phyloP scores from a whole-genome alignment of 2,329 filamentous ascomycete genomes.

The Ascochyta fabae region DNA sequence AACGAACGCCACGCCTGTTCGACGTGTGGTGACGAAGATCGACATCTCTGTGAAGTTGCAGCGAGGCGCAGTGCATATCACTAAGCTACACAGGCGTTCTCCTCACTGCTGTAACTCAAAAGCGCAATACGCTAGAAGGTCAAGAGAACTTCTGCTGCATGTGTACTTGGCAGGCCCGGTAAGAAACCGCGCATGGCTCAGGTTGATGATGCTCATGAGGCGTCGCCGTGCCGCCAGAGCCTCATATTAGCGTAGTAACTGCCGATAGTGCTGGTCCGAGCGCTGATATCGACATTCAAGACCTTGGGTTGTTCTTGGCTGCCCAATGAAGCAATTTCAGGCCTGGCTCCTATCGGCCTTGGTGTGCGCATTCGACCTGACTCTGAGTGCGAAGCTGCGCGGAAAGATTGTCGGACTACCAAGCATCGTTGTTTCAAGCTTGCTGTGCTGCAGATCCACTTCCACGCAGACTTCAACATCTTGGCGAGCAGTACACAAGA shows the following conservation, averaged over 20 bases:
- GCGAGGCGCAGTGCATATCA: slow-evolving; percentile 6
- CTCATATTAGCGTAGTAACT: slow-evolving; percentile 13
- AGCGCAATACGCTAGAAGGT: slow-evolving; percentile 23
- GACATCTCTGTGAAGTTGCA: not conserved
- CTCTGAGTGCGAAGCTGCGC: slow-evolving; percentile 5
- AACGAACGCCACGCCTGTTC: not conserved
- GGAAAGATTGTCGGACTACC: slow-evolving; percentile 27
- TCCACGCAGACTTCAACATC: slow-evolving; percentile 1
- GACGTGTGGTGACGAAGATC: not conserved
- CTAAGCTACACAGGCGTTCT: slow-evolving; percentile 1
- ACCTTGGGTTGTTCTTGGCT: slow-evolving; percentile 18
- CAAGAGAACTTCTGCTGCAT: slow-evolving; percentile 16
- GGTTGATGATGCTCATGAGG: slow-evolving; percentile 5
- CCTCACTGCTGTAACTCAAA: not conserved
- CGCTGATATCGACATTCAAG: slow-evolving; percentile 10
- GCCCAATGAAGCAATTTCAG: slow-evolving; percentile 18
- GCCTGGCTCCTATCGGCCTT: slow-evolving; percentile 12
- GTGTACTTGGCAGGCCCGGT: not conserved
- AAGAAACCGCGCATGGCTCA: slow-evolving; percentile 14
- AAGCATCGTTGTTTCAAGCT: slow-evolving; percentile 20
- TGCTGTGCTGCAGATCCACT: slow-evolving; percentile 8
- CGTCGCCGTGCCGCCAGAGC: slow-evolving; percentile 12
- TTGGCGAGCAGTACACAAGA: not conserved
- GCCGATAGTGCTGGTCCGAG: slow-evolving; percentile 9
- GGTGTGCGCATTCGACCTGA: slow-evolving; percentile 10